These are phyloP conservation scores for Zygnema circumcarinatum DNA, from an alignment of 139 green algal species.

Conservation along the genomic window DNA sequence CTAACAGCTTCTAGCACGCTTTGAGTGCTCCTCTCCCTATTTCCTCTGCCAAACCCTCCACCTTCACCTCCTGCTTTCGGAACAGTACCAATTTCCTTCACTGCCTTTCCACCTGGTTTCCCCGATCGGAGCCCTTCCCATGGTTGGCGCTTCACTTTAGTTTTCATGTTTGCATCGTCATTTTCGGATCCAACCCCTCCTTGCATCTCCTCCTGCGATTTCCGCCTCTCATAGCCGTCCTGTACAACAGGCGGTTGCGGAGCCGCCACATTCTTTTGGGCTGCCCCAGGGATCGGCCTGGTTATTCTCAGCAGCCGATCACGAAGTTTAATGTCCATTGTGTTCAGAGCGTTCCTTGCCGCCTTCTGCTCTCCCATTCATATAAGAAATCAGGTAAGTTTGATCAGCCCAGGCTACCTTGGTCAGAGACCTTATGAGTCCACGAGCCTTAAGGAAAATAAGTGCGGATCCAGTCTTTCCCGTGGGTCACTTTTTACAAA, in stretches of 20 bases:
- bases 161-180: background rate
- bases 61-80: background rate
- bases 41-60: background rate
- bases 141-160: background rate
- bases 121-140: constrained; percentile 9
- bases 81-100: background rate
- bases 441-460: background rate
- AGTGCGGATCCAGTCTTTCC: background rate
- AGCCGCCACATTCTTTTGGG: background rate
- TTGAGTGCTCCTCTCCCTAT: background rate
- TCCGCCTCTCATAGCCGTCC: background rate
- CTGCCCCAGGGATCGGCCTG: background rate
- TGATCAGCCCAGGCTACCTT: background rate
- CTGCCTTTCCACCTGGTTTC: background rate
- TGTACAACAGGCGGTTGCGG: background rate
- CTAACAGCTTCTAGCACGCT: background rate
- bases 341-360: background rate
- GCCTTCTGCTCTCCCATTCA: constrained; percentile 14
- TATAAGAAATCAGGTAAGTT: background rate
- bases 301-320: constrained; percentile 6
- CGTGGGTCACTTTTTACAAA: no score
- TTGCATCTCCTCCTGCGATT: background rate
- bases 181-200: background rate
- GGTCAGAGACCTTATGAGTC: background rate
- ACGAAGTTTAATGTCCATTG: constrained; percentile 8